Base-by-base conservation (phyloP, 495 filamentous ascomycete species). In the Pyronema domesticum region DNA sequence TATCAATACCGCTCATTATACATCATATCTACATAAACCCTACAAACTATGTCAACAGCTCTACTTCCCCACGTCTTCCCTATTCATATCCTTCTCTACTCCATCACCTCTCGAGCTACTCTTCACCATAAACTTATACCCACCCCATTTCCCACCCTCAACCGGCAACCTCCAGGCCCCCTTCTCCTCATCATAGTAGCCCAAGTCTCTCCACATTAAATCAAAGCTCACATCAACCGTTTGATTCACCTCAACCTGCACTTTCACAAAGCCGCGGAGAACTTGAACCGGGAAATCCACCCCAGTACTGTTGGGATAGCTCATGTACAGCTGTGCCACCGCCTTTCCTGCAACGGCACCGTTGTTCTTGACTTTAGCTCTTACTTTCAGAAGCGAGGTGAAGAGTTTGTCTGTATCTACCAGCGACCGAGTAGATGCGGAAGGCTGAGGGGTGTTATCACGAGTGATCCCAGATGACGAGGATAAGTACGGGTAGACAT, bases 401-500 rank as follows among this genome's bases (percentile, higher is more conserved):
- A 71, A 15, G 82, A 89, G 0, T n/a, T n/a, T n/a, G n/a, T n/a
- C n/a, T n/a, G n/a, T n/a, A n/a, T n/a, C n/a, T n/a, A n/a, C n/a
- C n/a, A n/a, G n/a, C n/a, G n/a, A n/a, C n/a, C n/a, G n/a, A n/a
- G n/a, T n/a, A n/a, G n/a, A n/a, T n/a, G n/a, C n/a, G n/a, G n/a
- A n/a, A n/a, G n/a, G n/a, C n/a, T n/a, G n/a, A n/a, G n/a, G n/a
- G n/a, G n/a, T n/a, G n/a, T n/a, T n/a, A n/a, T n/a, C n/a, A n/a
- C n/a, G n/a, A n/a, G n/a, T n/a, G n/a, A n/a, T n/a, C n/a, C n/a
- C n/a, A n/a, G n/a, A n/a, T n/a, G n/a, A n/a, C n/a, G n/a, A 30
- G 0, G 70, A 58, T 14, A 95, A 75, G 61, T 94, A 98, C 0
- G 91, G 87, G 63, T 98, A 96, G 55, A 98, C 76, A 65, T 86